These are phyloP conservation scores for Piper longum DNA, from an alignment of 164 flowering plant genomes.

Conservation along the genomic window DNA sequence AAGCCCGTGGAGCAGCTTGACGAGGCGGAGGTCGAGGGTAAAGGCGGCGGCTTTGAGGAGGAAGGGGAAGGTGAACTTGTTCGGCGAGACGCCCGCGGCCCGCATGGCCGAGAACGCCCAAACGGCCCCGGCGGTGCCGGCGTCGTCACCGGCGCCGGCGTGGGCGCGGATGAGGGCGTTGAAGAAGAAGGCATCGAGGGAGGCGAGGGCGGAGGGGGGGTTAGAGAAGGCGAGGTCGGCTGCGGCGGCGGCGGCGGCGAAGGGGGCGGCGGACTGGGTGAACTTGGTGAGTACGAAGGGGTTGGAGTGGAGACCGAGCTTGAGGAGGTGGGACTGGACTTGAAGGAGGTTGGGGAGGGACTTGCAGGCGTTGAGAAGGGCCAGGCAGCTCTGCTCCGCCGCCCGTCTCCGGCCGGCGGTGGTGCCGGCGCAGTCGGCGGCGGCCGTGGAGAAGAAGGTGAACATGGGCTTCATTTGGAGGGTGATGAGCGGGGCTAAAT, in stretches of 20 bases:
- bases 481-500: too few species aligned
- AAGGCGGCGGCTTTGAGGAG: conserved; percentile 12
- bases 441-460: too few species aligned
- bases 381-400: conserved; percentile 9
- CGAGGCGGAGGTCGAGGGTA: conserved; percentile 5
- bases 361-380: conserved; percentile 7
- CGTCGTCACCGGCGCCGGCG: background rate
- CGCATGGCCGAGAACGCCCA: conserved; percentile 8
- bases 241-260: conserved; percentile 5
- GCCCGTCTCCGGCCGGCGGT: conserved; percentile 1
- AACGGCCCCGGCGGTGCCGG: background rate
- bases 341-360: conserved; percentile 8
- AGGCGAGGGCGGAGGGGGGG: background rate
- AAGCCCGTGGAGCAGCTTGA: conserved; percentile 7
- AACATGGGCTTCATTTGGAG: too few species aligned
- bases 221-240: conserved; percentile 1
- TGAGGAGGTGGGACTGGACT: conserved; percentile 10
- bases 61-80: conserved; percentile 15
- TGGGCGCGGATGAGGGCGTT: conserved; percentile 12
- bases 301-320: conserved; percentile 8
- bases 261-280: conserved; percentile 3
- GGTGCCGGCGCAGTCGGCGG: too few species aligned
- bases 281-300: conserved; percentile 10
- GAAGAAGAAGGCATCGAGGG: conserved; percentile 11
- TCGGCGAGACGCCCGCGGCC: conserved; percentile 2